Conservation (phyloP, 768 basidiomycete genomes). For the Termitomyces sp. region DNA sequence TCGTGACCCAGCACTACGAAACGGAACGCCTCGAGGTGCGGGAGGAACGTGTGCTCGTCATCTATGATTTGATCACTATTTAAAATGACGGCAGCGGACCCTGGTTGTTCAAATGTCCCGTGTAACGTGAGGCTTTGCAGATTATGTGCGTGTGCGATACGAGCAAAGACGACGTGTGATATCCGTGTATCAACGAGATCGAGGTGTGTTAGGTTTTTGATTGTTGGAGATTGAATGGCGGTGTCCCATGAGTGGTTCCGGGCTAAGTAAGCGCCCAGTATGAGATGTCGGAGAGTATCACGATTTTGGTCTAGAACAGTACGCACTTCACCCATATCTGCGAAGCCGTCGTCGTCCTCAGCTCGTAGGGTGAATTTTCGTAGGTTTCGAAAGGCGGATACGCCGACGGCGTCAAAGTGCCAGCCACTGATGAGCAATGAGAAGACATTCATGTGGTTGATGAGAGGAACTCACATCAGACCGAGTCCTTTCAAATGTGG, state of each 20-base stretch:
- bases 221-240: constrained; percentile 56
- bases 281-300: constrained; percentile 50
- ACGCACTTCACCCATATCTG: constrained; percentile 64
- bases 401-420: constrained; percentile 70
- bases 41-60: constrained; percentile 53
- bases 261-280: constrained; percentile 63
- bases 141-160: constrained; percentile 57
- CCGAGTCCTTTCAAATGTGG: constrained; percentile 50
- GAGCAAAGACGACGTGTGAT: constrained; percentile 53
- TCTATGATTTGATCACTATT: constrained; percentile 56
- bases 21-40: constrained; percentile 56
- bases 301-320: constrained; percentile 58
- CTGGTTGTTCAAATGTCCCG: constrained; percentile 57
- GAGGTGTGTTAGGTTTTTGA: constrained; percentile 62
- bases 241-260: constrained; percentile 63
- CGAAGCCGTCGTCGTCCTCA: constrained; percentile 66
- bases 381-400: constrained; percentile 54
- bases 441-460: not conserved
- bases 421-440: constrained; percentile 40
- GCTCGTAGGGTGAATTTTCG: constrained; percentile 64
- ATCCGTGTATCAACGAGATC: constrained; percentile 70
- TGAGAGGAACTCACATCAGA: constrained; percentile 38
- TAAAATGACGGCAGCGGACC: constrained; percentile 53
- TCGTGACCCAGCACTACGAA: constrained; percentile 62
- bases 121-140: constrained; percentile 60